These are phyloP conservation scores for Sisymbrium irio DNA, from an alignment of 345 rosid species.

Conservation along the genomic window DNA sequence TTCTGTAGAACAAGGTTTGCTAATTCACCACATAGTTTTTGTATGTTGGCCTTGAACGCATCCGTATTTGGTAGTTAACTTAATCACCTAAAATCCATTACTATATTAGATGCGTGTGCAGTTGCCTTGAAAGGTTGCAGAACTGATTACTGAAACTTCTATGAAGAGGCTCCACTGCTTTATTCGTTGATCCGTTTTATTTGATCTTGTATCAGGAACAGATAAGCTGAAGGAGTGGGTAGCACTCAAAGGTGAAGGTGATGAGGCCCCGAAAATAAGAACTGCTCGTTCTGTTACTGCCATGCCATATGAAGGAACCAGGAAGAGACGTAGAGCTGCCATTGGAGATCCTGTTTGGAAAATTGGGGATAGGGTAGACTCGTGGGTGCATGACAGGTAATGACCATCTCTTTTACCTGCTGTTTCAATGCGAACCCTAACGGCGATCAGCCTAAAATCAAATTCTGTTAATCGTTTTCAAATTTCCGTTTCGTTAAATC, in stretches of 20 bases:
- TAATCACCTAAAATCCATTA: not conserved
- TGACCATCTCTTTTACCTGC: not conserved
- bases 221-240: conserved; percentile 92
- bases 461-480: not conserved
- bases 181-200: not conserved
- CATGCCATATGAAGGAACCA: conserved; percentile 81
- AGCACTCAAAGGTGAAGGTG: conserved; percentile 53
- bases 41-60: not conserved
- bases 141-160: not conserved
- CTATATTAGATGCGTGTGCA: conserved; percentile 7
- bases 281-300: conserved; percentile 62
- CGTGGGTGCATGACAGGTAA: conserved; percentile 82
- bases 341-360: conserved; percentile 71
- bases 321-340: conserved; percentile 91
- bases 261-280: conserved; percentile 66
- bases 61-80: not conserved
- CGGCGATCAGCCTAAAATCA: not conserved
- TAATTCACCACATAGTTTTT: not conserved
- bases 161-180: not conserved
- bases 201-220: conserved; percentile 43
- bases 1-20: conserved; percentile 61
- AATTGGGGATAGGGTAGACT: conserved; percentile 88
- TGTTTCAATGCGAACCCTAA: not conserved
- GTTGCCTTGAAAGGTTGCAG: not conserved
- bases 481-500: not conserved